Base-by-base conservation (phyloP, 2,329 filamentous ascomycete genomes). In the Gremmenia infestans region DNA sequence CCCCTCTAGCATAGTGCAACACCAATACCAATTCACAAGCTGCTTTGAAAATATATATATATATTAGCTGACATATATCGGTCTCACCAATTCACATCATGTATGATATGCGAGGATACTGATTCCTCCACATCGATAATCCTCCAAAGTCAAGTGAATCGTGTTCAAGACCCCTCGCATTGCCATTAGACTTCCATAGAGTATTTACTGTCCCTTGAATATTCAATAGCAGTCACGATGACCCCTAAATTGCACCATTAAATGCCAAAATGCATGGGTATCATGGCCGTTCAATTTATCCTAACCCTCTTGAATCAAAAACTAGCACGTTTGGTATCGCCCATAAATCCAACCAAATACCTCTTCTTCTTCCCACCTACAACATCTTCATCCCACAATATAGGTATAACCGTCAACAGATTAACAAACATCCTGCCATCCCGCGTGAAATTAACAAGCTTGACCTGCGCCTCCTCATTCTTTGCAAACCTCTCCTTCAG, bases 351-450 rank as follows among this genome's bases (percentile, higher is more conserved):
- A 32, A 54, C 52, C 8, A 50, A 15, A 39, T 54, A 54, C 35
- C 15, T 53, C 35, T 25, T 53, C 7, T 5, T 35, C 17, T 36
- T 35, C 19, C 32, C 51, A 4, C 11, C 5, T 11, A n/a, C 40
- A 11, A 15, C 22, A 5, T 39, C 51, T 5, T 35, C 32, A 7
- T 48, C 46, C 51, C 43, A 48, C 32, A 25, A 6, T 40, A 53
- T 53, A n/a, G 51, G 51, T 15, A 53, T 53, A 86, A 96, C 93
- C 9, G 93, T 97, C 47, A 97, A 77, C 6, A 97, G 76, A 66
- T 97, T 97, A 70, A 96, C 83, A 67, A 97, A 97, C 0, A 89
- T 90, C 67, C 95, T 91, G 2, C 93, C 93, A 36, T 91, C 91
- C 72, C 95, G 92, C 53, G 89, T 83, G 67, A 96, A 97, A 72